Conservation (phyloP, 1,284 basidiomycete genomes). For the Cryptococcus wingfieldii region DNA sequence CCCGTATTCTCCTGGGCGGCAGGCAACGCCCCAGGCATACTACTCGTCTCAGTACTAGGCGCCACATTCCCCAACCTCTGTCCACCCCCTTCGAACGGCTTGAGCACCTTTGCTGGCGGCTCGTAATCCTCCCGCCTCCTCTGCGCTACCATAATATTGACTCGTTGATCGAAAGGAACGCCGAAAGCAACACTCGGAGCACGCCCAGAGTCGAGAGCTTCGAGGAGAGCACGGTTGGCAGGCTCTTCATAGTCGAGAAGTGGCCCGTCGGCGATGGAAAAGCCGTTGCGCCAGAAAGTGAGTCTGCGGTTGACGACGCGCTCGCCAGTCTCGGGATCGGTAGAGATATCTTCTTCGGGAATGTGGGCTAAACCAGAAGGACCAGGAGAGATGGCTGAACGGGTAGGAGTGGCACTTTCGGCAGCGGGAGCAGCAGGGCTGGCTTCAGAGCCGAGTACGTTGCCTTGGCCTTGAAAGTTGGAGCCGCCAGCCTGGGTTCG, state of each 20-base stretch:
- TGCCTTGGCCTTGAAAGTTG: conserved; percentile 34
- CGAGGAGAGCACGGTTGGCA: conserved; percentile 65
- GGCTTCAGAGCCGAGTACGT: conserved; percentile 5
- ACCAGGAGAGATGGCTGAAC: not conserved
- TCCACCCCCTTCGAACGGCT: conserved; percentile 67
- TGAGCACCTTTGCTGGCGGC: conserved; percentile 50
- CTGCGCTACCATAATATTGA: conserved; percentile 77
- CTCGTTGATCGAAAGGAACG: conserved; percentile 72
- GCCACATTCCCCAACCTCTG: conserved; percentile 68
- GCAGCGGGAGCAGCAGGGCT: too few species aligned
- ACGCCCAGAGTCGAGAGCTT: conserved; percentile 75
- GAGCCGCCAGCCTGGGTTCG: conserved; percentile 1
- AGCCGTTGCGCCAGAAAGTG: conserved; percentile 93
- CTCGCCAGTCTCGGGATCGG: conserved; percentile 52
- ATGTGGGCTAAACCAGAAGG: not conserved
- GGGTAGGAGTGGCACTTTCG: not conserved
- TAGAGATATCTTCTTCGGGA: not conserved
- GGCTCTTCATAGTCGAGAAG: conserved; percentile 83
- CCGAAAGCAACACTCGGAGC: conserved; percentile 75
- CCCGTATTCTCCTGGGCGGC: conserved; percentile 6
- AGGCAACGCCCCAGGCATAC: conserved; percentile 60
- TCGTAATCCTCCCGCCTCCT: conserved; percentile 71
- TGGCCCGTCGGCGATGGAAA: conserved; percentile 85
- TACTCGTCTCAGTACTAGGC: conserved; percentile 27
- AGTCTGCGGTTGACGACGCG: conserved; percentile 68